These are phyloP conservation scores for Fraxinus paxiana DNA, from an alignment of 305 asterid species.

Conservation along the genomic window DNA sequence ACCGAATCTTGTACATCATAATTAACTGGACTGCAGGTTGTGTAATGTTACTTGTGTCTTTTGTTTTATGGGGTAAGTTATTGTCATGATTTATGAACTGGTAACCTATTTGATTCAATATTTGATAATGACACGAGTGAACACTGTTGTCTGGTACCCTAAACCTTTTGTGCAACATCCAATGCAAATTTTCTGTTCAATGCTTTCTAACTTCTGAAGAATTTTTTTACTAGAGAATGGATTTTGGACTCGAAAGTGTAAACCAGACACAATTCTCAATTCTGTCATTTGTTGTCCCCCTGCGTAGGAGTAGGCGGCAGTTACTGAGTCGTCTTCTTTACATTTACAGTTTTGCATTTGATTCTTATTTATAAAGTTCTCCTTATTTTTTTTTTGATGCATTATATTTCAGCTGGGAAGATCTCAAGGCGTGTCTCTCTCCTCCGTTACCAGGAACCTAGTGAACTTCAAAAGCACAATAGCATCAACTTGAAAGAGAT, in stretches of 20 bases:
- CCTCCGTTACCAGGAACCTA: conserved; percentile 61
- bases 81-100: neutral
- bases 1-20: neutral
- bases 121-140: neutral
- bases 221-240: neutral
- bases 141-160: neutral
- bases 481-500: conserved; percentile 23
- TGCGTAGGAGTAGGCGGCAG: neutral
- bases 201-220: neutral
- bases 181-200: neutral
- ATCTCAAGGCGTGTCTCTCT: conserved; percentile 56
- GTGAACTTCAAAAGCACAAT: conserved; percentile 42
- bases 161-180: neutral
- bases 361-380: neutral
- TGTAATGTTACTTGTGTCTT: neutral
- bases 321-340: neutral
- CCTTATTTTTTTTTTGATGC: neutral
- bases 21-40: neutral
- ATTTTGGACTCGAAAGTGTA: neutral
- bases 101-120: neutral
- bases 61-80: neutral
- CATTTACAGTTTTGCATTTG: neutral
- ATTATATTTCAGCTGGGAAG: conserved; percentile 53
- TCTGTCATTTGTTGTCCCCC: neutral
- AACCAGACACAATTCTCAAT: neutral